Evolutionary conservation across 192 early-diverging fungal genomes (phyloP).

Genomic region (Rhizoclosmatium sp.): DNA sequence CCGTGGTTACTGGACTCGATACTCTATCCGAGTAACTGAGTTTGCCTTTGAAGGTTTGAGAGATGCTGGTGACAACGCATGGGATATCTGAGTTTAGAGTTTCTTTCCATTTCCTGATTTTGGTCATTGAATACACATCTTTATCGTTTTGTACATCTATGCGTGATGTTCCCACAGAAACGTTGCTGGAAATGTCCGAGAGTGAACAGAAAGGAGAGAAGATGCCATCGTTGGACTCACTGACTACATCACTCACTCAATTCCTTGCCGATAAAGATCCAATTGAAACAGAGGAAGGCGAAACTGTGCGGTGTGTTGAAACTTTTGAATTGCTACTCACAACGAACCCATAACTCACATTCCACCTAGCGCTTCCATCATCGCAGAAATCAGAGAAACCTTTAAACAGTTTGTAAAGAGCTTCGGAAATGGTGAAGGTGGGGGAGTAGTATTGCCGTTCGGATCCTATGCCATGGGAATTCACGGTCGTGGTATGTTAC

Average conservation of each 20-base stretch:
- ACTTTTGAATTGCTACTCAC: too few species aligned
- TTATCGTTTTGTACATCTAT: too few species aligned
- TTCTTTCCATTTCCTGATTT: background rate
- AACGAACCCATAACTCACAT: background rate
- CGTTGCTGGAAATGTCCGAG: too few species aligned
- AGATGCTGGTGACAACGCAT: slow-evolving; percentile 28
- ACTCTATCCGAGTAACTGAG: slow-evolving; percentile 45
- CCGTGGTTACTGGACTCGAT: slow-evolving; percentile 63
- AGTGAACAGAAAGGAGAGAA: too few species aligned
- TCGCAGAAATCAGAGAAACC: background rate
- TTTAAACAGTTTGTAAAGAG: background rate
- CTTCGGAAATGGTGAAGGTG: background rate
- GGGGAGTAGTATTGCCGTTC: background rate
- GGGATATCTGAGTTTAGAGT: slow-evolving; percentile 13
- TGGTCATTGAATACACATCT: background rate
- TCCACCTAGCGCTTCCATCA: background rate
- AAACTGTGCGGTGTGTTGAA: too few species aligned
- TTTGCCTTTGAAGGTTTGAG: slow-evolving; percentile 50
- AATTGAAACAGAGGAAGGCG: too few species aligned
- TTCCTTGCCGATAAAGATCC: too few species aligned
- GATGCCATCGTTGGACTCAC: too few species aligned
- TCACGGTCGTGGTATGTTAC: background rate
- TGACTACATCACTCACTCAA: too few species aligned
- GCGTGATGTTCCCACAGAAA: too few species aligned
- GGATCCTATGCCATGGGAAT: background rate